Evolutionary conservation across 2,329 filamentous ascomycete genomes (phyloP).

Genomic region (Penicillium digitatum): DNA sequence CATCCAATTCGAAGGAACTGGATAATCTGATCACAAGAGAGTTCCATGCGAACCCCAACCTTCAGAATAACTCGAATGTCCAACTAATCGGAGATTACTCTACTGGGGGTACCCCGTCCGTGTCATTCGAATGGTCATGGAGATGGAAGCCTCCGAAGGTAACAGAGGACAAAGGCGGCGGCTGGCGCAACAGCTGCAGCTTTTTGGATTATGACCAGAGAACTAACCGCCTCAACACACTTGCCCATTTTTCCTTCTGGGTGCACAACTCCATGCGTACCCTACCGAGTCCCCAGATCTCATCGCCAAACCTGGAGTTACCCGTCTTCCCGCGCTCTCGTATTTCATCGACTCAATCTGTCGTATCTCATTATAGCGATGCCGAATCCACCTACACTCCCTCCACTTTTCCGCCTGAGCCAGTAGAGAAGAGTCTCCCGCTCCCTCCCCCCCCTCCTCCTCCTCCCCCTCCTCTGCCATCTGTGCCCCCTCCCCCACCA

Average conservation of each 20-base stretch:
- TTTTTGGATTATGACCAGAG: constrained; percentile 97
- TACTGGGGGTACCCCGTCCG: constrained; percentile 75
- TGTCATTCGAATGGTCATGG: constrained; percentile 94
- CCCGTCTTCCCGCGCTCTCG: constrained; percentile 70
- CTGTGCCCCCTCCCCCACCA: constrained; percentile 28
- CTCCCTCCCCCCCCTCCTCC: constrained; percentile 20
- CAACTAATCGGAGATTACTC: constrained; percentile 88
- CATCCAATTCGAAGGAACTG: constrained; percentile 77
- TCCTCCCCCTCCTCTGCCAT: constrained; percentile 28
- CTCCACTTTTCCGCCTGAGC: constrained; percentile 31
- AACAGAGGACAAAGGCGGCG: constrained; percentile 76
- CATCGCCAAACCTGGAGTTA: constrained; percentile 69
- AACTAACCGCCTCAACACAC: constrained; percentile 79
- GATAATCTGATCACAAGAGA: constrained; percentile 92
- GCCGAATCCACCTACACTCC: constrained; percentile 52
- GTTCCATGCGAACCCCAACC: constrained; percentile 93
- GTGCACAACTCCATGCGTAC: constrained; percentile 63
- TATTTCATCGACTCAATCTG: constrained; percentile 80
- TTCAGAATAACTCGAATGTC: constrained; percentile 96
- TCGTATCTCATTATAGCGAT: constrained; percentile 75
- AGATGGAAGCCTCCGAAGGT: constrained; percentile 89
- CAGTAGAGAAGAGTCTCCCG: constrained; percentile 21
- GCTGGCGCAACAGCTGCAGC: constrained; percentile 94
- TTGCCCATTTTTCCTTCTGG: constrained; percentile 94
- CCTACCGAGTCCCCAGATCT: constrained; percentile 56